Percentiles rank a stretch among this genome's conserved stretches.
phyloP scores from a whole-genome alignment of 148 eudicot species.

The Diospyros lotus region DNA sequence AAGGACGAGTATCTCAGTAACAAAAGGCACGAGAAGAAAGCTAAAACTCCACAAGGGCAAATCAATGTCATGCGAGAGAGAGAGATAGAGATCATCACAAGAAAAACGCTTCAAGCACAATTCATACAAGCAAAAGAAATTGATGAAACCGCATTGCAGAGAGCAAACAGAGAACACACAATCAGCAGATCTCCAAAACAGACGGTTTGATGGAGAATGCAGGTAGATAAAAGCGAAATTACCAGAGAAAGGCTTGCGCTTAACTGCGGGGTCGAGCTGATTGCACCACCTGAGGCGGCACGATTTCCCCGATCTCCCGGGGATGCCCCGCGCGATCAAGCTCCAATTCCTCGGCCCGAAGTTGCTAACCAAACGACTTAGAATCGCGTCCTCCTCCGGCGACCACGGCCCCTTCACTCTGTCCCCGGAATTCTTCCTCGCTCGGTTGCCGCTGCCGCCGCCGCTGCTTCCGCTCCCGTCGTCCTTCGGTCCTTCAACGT shows the following conservation, averaged over 20 bases:
- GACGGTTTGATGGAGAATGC: neutral
- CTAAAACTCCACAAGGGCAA: no score
- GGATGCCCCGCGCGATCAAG: slow-evolving; percentile 50
- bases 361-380: slow-evolving; percentile 40
- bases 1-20: no score
- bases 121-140: no score
- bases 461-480: slow-evolving; percentile 11
- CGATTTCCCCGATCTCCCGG: slow-evolving; percentile 68
- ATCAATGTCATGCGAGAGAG: no score
- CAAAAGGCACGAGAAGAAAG: no score
- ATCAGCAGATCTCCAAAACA: neutral
- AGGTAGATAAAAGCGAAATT: neutral
- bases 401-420: slow-evolving; percentile 70
- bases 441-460: slow-evolving; percentile 12
- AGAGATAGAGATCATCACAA: no score
- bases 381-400: slow-evolving; percentile 54
- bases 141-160: neutral
- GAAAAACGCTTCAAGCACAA: no score
- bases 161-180: neutral
- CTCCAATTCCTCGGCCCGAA: slow-evolving; percentile 75
- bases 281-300: slow-evolving; percentile 75
- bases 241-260: slow-evolving; percentile 64
- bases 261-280: slow-evolving; percentile 62
- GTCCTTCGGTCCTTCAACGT: neutral
- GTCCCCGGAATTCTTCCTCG: slow-evolving; percentile 17